Base-by-base conservation (phyloP, 108 stramenopile species). In the Phaeodactylum tricornutum region DNA sequence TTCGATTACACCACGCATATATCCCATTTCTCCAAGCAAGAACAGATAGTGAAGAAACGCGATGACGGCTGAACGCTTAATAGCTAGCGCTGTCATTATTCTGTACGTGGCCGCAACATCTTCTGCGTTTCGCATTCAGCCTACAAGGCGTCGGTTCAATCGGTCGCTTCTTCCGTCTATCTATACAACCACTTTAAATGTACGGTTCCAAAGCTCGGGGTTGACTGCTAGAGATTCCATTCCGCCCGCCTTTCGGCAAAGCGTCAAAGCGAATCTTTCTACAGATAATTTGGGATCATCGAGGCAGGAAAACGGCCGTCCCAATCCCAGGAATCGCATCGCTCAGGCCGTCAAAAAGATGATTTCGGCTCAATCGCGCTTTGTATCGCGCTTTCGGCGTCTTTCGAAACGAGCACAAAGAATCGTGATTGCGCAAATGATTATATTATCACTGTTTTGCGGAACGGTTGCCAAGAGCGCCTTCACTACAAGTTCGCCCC, bases 381-480 rank as follows among this genome's bases (percentile, higher is more conserved):
- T 45, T 45, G n/a, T n/a, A 21, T 27, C 44, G 24, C 44, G 44
- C 23, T 45, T 45, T 22, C 15, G 21, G n/a, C 25, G n/a, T 3
- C 44, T 45, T 22, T 45, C 44, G 4, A 45, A 45, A 45, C 44
- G 44, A 4, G 44, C 44, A n/a, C 44, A 21, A 3, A 23, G 44
- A 4, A 26, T 45, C 21, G n/a, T 45, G 8, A 22, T 45, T 22
- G 9, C 28, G 15, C 44, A 22, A 21, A 3, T 15, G 4, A 6
- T 45, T 2, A n/a, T 20, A 15, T 4, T 45, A 2, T 22, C 17
- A 3, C 7, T 40, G 21, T 40, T 40, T 16, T 45, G 24, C 9
- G 44, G 24, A 4, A 26, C 44, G 2, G 4, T 40, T 6, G 38
- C 38, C 3, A 40, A 40, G 17, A 40, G 19, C 2, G 38, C 38